Percentiles rank a stretch among this genome's conserved stretches.
Conservation (phyloP, 169 alveolate species). For the Cryptosporidium ubiquitum region DNA sequence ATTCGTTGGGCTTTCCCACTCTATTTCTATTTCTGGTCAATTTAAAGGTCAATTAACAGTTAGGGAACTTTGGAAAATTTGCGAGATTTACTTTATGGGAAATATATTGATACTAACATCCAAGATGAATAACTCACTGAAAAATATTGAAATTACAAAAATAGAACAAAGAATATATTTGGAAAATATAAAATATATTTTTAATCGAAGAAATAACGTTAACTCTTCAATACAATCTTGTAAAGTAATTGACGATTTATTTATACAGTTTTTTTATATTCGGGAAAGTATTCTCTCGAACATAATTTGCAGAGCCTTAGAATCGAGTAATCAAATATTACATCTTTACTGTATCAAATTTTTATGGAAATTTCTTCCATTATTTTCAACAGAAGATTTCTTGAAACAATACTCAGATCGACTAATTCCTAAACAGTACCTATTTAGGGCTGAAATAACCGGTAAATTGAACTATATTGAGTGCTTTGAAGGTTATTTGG, state of each 20-base stretch:
- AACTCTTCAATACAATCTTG: background rate
- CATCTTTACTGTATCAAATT: conserved; percentile 14
- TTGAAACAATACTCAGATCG: background rate
- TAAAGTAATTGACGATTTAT: conserved; percentile 2
- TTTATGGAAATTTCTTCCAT: conserved; percentile 41
- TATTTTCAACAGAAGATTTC: background rate
- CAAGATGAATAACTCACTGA: background rate
- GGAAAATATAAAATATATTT: conserved; percentile 38
- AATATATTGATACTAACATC: conserved; percentile 5
- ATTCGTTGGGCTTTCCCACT: conserved; percentile 38
- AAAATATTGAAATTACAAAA: background rate
- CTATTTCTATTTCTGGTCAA: background rate
- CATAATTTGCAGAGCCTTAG: conserved; percentile 17
- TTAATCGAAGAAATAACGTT: background rate
- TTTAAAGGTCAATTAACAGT: background rate
- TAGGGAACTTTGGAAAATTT: conserved; percentile 40
- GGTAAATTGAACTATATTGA: background rate
- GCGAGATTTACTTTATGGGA: conserved; percentile 55
- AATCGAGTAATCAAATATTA: background rate
- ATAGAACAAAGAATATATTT: conserved; percentile 9
- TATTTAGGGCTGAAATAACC: background rate
- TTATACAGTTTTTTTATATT: conserved; percentile 1
- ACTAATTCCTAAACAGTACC: background rate
- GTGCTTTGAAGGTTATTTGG: conserved; percentile 3
- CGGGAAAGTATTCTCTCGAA: conserved; percentile 26